Conservation (phyloP, 306 rosid genomes). For the Luffa aegyptiaca region DNA sequence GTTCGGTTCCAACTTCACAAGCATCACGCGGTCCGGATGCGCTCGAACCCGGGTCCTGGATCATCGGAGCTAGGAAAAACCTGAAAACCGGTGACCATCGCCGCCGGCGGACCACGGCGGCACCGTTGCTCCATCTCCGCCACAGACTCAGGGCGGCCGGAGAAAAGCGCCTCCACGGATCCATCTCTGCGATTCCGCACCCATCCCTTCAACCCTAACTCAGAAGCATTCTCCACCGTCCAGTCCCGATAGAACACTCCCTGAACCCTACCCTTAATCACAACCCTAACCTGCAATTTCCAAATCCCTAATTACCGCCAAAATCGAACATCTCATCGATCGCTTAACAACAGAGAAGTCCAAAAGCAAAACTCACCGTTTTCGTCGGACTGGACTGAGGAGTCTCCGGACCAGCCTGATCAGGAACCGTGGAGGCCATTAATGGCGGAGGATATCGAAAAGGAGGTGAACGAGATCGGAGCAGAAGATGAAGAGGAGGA, state of each 20-base stretch:
- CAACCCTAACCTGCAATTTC: slow-evolving; percentile 64
- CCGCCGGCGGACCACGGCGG: slow-evolving; percentile 70
- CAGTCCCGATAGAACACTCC: slow-evolving; percentile 52
- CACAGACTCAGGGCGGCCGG: slow-evolving; percentile 28
- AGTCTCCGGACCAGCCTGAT: slow-evolving; percentile 20
- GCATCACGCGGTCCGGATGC: slow-evolving; percentile 47
- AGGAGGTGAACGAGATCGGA: slow-evolving; percentile 35
- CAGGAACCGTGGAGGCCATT: slow-evolving; percentile 31
- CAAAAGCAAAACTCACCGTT: slow-evolving; percentile 36
- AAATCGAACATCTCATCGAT: neutral
- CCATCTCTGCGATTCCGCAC: slow-evolving; percentile 48
- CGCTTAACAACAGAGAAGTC: neutral
- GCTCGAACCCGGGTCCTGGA: slow-evolving; percentile 49
- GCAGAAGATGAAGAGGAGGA: slow-evolving; percentile 43
- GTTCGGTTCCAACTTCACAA: neutral
- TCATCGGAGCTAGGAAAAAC: slow-evolving; percentile 50
- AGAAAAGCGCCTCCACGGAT: slow-evolving; percentile 45
- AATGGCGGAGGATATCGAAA: slow-evolving; percentile 29
- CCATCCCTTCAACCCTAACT: slow-evolving; percentile 48
- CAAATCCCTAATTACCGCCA: neutral
- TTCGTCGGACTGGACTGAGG: slow-evolving; percentile 26
- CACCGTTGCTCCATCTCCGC: slow-evolving; percentile 82
- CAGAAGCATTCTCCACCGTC: slow-evolving; percentile 32
- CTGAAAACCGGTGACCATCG: slow-evolving; percentile 60
- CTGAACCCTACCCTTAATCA: slow-evolving; percentile 82